phyloP scores from a whole-genome alignment of 192 early-diverging fungal genomes.

The Podila epicladia region DNA sequence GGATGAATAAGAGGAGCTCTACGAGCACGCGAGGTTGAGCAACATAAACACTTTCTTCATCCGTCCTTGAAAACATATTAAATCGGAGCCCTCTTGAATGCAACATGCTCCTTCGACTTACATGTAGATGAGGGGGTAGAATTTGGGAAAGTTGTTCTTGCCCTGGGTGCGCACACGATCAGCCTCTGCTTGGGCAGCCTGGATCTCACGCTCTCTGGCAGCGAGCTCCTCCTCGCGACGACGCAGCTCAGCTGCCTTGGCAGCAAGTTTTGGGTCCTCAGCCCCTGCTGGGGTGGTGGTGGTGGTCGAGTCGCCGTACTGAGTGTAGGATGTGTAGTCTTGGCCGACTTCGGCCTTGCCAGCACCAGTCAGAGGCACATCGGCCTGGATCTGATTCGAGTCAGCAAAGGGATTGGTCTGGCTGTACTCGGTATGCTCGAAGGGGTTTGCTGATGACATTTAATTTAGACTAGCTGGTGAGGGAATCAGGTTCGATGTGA shows the following conservation, averaged over 20 bases:
- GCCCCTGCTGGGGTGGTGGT: constrained; percentile 22
- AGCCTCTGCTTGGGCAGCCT: constrained; percentile 69
- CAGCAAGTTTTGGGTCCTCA: constrained; percentile 38
- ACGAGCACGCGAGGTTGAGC: background rate
- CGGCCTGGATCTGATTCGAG: constrained; percentile 54
- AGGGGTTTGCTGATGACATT: constrained; percentile 45
- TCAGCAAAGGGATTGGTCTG: constrained; percentile 64
- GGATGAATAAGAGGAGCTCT: background rate
- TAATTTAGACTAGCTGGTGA: background rate
- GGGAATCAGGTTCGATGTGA: no score
- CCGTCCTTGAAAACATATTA: background rate
- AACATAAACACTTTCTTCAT: background rate
- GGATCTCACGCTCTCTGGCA: constrained; percentile 75
- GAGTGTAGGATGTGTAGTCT: constrained; percentile 45
- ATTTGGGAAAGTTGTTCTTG: constrained; percentile 86
- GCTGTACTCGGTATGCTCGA: constrained; percentile 51
- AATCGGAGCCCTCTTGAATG: background rate
- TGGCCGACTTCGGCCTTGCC: constrained; percentile 29
- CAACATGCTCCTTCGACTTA: constrained; percentile 25
- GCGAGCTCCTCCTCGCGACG: constrained; percentile 81
- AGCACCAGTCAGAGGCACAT: constrained; percentile 41
- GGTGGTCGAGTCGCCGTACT: constrained; percentile 41
- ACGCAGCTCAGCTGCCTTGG: constrained; percentile 76
- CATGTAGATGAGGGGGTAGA: constrained; percentile 85
- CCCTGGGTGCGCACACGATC: constrained; percentile 66